Base-by-base conservation (phyloP, 2,329 filamentous ascomycete species). In the Penicillium sp. region DNA sequence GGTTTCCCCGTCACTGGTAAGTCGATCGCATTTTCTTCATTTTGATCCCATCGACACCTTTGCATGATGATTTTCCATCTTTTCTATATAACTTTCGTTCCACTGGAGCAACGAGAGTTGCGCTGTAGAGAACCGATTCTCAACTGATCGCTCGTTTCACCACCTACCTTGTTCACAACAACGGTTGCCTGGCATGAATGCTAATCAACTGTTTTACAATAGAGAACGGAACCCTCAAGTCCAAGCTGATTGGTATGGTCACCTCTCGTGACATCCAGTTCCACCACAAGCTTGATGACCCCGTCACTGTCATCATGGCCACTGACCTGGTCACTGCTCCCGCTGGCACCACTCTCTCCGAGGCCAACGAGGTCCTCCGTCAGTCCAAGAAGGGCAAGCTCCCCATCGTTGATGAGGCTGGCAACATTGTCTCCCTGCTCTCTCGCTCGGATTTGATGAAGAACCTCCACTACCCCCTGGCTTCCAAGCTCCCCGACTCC, bases 81-180 rank as follows among this genome's bases (percentile, higher is more conserved):
- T 76, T 78, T 68, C 67, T 71, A 79, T 84, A 88, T 96, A 97
- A 97, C 94, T 99, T 99, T 99, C 94, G 94, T 99, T 99, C 94
- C 92, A 92, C 94, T 90, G 90, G 82, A 95, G 87, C 84, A 88
- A 89, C 86, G 81, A 82, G 79, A 85, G 71, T 82, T 83, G 89
- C 90, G 82, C 79, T 96, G 91, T 83, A 90, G 91, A 96, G 76
- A 80, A 76, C 76, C 69, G 69, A 74, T 73, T 73, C 35, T 74
- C 70, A 72, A 75, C 76, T 82, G 79, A 82, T 59, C 63, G 61
- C 38, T 46, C 46, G 54, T 45, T 25, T 41, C 49, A 45, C 49
- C 48, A 44, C 18, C 36, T 36, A 46, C 51, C 45, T 51, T 46
- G 44, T 31, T 27, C 45, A 48, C 27, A 28, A 28, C 42, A 48